phyloP scores from a whole-genome alignment of 2,329 filamentous ascomycete species.

The Diplodia intermedia region DNA sequence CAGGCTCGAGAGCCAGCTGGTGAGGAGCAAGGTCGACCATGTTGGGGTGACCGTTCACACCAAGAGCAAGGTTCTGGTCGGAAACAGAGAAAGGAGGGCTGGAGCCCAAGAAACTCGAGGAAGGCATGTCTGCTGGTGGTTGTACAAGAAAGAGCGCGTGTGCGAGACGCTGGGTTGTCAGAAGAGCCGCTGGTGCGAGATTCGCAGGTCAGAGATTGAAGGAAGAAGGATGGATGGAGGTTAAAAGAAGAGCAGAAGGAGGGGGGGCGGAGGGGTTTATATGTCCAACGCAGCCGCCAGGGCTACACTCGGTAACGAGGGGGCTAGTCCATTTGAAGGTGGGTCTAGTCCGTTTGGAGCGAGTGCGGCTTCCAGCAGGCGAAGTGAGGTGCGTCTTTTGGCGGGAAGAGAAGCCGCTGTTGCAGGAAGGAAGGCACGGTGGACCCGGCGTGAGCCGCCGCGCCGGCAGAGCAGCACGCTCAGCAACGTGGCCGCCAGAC shows the following conservation, averaged over 20 bases:
- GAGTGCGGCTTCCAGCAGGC: not conserved
- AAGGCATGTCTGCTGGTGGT: not conserved
- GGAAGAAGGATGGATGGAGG: not conserved
- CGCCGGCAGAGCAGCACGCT: not conserved
- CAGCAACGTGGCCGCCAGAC: not conserved
- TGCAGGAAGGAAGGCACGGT: not conserved
- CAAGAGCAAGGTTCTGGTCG: not conserved
- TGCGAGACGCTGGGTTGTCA: not conserved
- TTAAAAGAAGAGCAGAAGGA: not conserved
- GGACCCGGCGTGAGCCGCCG: not conserved
- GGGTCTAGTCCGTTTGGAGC: not conserved
- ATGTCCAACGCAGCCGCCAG: not conserved
- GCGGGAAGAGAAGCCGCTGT: not conserved
- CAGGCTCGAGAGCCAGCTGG: constrained; percentile 3
- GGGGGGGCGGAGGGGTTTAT: not conserved
- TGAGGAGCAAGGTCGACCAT: not conserved
- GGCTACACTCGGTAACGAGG: not conserved
- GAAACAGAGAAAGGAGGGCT: not conserved
- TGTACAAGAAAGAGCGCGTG: not conserved
- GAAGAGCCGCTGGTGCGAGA: not conserved
- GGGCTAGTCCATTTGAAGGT: not conserved
- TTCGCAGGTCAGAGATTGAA: not conserved
- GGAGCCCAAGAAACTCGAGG: not conserved
- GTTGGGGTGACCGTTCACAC: not conserved
- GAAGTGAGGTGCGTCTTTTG: not conserved